Evolutionary conservation across 176 grass and related monocot species (phyloP).

Genomic region (Eremochloa ophiuroides): DNA sequence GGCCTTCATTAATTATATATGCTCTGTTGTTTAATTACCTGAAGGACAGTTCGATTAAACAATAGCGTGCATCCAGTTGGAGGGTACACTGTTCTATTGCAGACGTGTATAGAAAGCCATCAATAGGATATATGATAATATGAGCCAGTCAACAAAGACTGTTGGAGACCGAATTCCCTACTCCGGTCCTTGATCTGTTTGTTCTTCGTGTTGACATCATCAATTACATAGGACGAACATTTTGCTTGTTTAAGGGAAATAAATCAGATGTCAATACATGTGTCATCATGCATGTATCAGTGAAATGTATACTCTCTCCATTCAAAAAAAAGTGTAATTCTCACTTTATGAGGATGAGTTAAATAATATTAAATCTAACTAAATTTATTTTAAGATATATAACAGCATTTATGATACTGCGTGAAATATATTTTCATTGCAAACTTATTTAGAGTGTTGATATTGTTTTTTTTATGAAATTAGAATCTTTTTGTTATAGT

Average conservation of each 20-base stretch:
- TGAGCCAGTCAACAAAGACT: slow-evolving; percentile 21
- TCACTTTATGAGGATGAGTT: too few relatives aligned
- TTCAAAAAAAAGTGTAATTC: too few relatives aligned
- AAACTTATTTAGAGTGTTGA: too few relatives aligned
- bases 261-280: not conserved
- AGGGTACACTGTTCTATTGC: slow-evolving; percentile 6
- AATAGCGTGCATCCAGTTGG: slow-evolving; percentile 8
- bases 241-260: not conserved
- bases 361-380: too few relatives aligned
- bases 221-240: not conserved
- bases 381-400: too few relatives aligned
- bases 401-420: too few relatives aligned
- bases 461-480: too few relatives aligned
- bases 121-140: not conserved
- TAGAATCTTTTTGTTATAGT: too few relatives aligned
- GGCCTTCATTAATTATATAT: not conserved
- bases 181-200: too few relatives aligned
- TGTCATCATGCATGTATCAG: not conserved
- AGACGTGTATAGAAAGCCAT: not conserved
- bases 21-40: not conserved
- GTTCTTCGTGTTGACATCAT: not conserved
- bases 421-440: too few relatives aligned
- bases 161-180: too few relatives aligned
- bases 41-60: slow-evolving; percentile 5
- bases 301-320: too few relatives aligned